phyloP scores from a whole-genome alignment of 495 filamentous ascomycete species.

The Chaetomidium leptoderma region DNA sequence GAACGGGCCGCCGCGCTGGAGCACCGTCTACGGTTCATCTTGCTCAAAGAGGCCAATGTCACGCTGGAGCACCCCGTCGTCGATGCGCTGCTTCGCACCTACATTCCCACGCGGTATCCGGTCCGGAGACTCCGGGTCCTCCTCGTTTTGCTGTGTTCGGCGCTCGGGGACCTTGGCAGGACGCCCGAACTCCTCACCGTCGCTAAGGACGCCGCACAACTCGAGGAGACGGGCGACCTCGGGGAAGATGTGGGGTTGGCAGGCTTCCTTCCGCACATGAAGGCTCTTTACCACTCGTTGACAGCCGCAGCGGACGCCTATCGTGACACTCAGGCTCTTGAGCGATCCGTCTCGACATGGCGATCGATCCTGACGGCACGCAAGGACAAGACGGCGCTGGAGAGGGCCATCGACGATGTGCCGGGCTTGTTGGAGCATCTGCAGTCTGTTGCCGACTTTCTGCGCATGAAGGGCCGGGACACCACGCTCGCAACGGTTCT shows the following conservation, averaged over 20 bases:
- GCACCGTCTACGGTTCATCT: constrained; percentile 42
- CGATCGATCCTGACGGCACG: constrained; percentile 47
- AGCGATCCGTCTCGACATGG: constrained; percentile 49
- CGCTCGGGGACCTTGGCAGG: constrained; percentile 32
- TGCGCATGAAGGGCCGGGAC: constrained; percentile 65
- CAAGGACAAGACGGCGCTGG: constrained; percentile 47
- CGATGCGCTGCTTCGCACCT: constrained; percentile 38
- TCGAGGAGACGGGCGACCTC: constrained; percentile 32
- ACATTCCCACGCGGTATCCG: constrained; percentile 41
- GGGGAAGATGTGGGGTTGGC: constrained; percentile 53
- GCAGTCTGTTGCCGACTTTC: constrained; percentile 67
- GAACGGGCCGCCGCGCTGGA: constrained; percentile 50
- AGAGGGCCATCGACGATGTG: constrained; percentile 58
- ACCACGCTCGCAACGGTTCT: constrained; percentile 43
- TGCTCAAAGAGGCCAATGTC: constrained; percentile 27
- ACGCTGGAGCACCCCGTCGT: constrained; percentile 38
- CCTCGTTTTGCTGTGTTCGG: constrained; percentile 34
- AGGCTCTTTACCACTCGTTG: constrained; percentile 50
- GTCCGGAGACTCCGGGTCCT: constrained; percentile 42
- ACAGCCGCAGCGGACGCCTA: constrained; percentile 51
- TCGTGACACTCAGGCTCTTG: constrained; percentile 47
- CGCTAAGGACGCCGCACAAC: constrained; percentile 36
- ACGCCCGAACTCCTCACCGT: constrained; percentile 33
- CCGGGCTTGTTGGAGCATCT: constrained; percentile 59
- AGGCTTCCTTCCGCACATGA: constrained; percentile 54